Conservation (phyloP, 306 rosid species). For the Rosa persica region DNA sequence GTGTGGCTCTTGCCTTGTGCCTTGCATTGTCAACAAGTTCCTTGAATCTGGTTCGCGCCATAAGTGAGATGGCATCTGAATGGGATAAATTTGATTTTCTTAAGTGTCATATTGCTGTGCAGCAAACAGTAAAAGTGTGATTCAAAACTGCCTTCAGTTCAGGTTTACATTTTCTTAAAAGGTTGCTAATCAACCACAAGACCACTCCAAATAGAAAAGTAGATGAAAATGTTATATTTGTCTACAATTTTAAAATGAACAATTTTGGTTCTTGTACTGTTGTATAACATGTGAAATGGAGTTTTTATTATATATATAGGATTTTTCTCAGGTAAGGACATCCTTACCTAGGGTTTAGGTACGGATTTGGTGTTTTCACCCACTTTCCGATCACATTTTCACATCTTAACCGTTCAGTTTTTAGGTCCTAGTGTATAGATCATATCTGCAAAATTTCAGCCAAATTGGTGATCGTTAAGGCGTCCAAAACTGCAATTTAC, state of each 20-base stretch:
- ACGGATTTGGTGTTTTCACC: too few species aligned
- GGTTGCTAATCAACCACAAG: slow-evolving; percentile 6
- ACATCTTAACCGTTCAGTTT: too few species aligned
- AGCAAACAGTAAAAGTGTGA: neutral
- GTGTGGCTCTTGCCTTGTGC: neutral
- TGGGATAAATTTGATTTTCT: neutral
- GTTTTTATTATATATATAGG: neutral
- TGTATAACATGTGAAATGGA: neutral
- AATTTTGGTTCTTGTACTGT: neutral
- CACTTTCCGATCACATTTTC: too few species aligned
- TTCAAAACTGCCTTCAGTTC: neutral
- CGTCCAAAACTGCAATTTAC: too few species aligned
- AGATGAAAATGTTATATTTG: neutral
- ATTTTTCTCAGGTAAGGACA: too few species aligned
- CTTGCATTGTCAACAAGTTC: neutral
- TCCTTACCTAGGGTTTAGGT: too few species aligned
- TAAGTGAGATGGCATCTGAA: neutral
- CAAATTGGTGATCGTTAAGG: too few species aligned
- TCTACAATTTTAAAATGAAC: too few species aligned
- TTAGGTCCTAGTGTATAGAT: too few species aligned
- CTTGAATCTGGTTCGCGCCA: neutral
- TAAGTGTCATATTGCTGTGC: neutral
- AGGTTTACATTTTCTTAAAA: neutral
- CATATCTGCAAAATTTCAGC: too few species aligned
- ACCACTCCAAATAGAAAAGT: neutral